Evolutionary conservation across 192 early-diverging fungal genomes (phyloP), one percentile per base, ranked within the genome.

Genomic region (Globomyces pollinis-pini): DNA sequence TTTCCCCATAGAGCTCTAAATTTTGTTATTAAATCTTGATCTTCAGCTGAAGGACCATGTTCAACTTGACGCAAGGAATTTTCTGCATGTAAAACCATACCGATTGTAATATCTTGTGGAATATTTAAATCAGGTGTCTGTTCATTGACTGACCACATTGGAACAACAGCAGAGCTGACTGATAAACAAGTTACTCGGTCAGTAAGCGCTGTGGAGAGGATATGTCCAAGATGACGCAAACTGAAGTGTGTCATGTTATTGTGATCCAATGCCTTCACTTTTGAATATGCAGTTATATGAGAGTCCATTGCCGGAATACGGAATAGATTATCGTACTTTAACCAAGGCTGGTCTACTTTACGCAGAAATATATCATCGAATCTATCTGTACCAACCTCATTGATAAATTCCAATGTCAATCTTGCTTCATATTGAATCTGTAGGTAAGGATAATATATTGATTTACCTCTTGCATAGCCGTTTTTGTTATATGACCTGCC

Each of bases 1-100:
- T 73, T 78, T n/a, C 96, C 96, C 96, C 96, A 99, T 30, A 92
- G 72, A 23, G 72, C 63, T 7, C 83, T 74, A 76, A 94, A 96
- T 16, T 70, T 78, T 8, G 73, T 73, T 3, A 82, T 75, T 0
- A 60, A 62, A 20, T 77, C 75, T 28, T 69, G 71, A 43, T 93
- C 80, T 29, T 89, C 85, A 13, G 88, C 84, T 32, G 65, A 68
- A 9, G 96, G 96, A 0, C 96, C 96, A 63, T 87, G 74, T 63
- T 92, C 93, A 0, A 99, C 90, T 23, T 90, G 39, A 26, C 90
- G 82, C 47, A 70, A 63, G 2, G 86, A 76, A 39, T 80, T 66
- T 20, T 81, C 85, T 9, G 73, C 70, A 42, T 91, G 79, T 31
- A 92, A 70, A 9, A 92, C 65, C 23, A 98, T 55, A 0, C 91